phyloP scores from a whole-genome alignment of 176 grass and related monocot species.

The Luzula sylvatica region DNA sequence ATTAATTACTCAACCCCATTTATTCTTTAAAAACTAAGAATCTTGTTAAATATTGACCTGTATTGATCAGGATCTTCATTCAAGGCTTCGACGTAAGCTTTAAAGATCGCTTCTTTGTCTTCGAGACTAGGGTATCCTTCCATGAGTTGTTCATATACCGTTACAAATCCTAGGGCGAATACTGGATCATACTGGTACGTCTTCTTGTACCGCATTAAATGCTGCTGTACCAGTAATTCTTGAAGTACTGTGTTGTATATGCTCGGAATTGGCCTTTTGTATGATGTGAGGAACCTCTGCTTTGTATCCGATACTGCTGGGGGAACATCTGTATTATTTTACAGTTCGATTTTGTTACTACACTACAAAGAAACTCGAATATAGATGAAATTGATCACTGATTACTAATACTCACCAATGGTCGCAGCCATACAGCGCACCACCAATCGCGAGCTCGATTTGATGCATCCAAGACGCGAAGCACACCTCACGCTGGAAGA shows the following conservation, averaged over 20 bases:
- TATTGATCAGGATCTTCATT: conserved; percentile 81
- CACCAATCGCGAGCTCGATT: conserved; percentile 36
- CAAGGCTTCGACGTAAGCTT: conserved; percentile 61
- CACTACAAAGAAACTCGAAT: neutral
- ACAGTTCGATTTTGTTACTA: conserved; percentile 17
- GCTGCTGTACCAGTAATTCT: conserved; percentile 91
- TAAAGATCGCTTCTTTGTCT: conserved; percentile 70
- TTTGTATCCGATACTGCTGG: conserved; percentile 88
- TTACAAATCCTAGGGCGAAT: conserved; percentile 94
- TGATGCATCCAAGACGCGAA: conserved; percentile 1
- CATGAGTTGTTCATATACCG: conserved; percentile 90
- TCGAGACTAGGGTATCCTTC: conserved; percentile 80
- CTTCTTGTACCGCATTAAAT: conserved; percentile 95
- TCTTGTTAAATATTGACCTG: conserved; percentile 30
- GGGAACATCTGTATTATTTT: conserved; percentile 47
- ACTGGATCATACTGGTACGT: conserved; percentile 92
- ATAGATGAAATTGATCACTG: too few relatives aligned
- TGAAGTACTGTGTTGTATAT: conserved; percentile 87
- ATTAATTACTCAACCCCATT: too few relatives aligned
- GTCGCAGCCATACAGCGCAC: conserved; percentile 60
- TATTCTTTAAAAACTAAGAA: too few relatives aligned
- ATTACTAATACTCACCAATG: conserved; percentile 39
- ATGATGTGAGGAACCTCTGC: conserved; percentile 73
- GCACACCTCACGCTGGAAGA: conserved; percentile 1
- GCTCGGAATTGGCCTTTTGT: conserved; percentile 90